phyloP scores from a whole-genome alignment of 805 yeast species.

The Millerago galiae region DNA sequence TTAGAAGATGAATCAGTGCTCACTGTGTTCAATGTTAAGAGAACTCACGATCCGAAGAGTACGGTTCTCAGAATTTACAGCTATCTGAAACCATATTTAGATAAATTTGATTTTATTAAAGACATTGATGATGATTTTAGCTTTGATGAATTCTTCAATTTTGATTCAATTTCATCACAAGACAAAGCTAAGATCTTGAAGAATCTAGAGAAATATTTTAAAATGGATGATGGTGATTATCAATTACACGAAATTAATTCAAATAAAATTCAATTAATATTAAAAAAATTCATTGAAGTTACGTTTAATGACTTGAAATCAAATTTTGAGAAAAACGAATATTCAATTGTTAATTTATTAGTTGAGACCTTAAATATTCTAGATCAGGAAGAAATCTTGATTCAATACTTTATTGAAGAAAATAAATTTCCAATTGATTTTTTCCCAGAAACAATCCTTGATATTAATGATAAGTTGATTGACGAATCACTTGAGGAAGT shows the following conservation, averaged over 20 bases:
- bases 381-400: constrained; percentile 31
- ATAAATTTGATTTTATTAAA: constrained; percentile 5
- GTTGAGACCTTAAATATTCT: constrained; percentile 23
- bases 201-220: constrained; percentile 13
- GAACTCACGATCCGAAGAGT: constrained; percentile 18
- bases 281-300: constrained; percentile 11
- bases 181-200: constrained; percentile 20
- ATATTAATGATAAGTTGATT: constrained; percentile 18
- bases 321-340: constrained; percentile 15
- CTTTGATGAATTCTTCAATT: constrained; percentile 13
- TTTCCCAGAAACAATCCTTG: constrained; percentile 24
- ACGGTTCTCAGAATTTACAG: constrained; percentile 9
- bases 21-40: constrained; percentile 10
- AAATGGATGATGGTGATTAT: constrained; percentile 19
- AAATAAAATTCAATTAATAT: constrained; percentile 10
- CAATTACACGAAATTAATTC: constrained; percentile 4
- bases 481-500: constrained; percentile 19
- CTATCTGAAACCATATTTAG: constrained; percentile 9
- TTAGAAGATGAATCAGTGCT: constrained; percentile 12
- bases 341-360: constrained; percentile 15
- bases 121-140: constrained; percentile 7
- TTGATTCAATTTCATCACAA: constrained; percentile 14
- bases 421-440: constrained; percentile 27
- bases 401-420: constrained; percentile 35
- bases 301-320: constrained; percentile 18